These are phyloP conservation scores for Sarcomyxa edulis DNA, from an alignment of 768 basidiomycete species.

Conservation along the genomic window DNA sequence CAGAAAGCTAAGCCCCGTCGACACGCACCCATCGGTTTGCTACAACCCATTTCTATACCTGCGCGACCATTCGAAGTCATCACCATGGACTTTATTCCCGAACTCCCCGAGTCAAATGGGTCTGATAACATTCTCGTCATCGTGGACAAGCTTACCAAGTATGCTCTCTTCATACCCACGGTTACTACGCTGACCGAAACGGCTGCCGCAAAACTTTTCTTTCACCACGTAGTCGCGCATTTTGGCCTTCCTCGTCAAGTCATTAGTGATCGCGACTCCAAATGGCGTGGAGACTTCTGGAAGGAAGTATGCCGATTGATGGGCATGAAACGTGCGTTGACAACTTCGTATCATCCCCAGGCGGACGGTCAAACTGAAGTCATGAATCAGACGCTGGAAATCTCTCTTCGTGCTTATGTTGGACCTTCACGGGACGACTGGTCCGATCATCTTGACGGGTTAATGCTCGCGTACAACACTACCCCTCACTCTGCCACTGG, in stretches of 20 bases:
- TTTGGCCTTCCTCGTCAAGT: slow-evolving; percentile 21
- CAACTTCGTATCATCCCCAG: slow-evolving; percentile 24
- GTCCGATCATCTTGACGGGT: no score
- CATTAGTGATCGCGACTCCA: slow-evolving; percentile 21
- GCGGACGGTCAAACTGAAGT: slow-evolving; percentile 32
- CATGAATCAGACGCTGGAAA: slow-evolving; percentile 25
- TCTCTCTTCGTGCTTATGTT: slow-evolving; percentile 22
- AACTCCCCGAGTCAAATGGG: slow-evolving; percentile 23
- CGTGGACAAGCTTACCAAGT: no score
- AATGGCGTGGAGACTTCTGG: slow-evolving; percentile 22
- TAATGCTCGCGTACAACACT: no score
- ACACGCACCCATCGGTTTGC: slow-evolving; percentile 22
- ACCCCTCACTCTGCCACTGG: no score
- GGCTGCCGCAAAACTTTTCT: slow-evolving; percentile 23
- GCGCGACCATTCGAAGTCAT: slow-evolving; percentile 23
- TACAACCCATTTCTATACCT: slow-evolving; percentile 29
- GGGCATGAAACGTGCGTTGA: slow-evolving; percentile 18
- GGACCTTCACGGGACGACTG: slow-evolving; percentile 18
- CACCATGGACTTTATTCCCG: slow-evolving; percentile 29
- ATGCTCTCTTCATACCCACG: slow-evolving; percentile 31
- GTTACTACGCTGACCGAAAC: slow-evolving; percentile 15
- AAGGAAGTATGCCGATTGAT: no score
- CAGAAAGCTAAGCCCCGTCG: slow-evolving; percentile 19
- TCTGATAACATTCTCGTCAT: slow-evolving; percentile 25
- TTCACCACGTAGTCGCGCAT: slow-evolving; percentile 18